Percentiles rank a stretch among this genome's conserved stretches.
phyloP scores from a whole-genome alignment of 345 rosid species.

The Lepidium sativum region DNA sequence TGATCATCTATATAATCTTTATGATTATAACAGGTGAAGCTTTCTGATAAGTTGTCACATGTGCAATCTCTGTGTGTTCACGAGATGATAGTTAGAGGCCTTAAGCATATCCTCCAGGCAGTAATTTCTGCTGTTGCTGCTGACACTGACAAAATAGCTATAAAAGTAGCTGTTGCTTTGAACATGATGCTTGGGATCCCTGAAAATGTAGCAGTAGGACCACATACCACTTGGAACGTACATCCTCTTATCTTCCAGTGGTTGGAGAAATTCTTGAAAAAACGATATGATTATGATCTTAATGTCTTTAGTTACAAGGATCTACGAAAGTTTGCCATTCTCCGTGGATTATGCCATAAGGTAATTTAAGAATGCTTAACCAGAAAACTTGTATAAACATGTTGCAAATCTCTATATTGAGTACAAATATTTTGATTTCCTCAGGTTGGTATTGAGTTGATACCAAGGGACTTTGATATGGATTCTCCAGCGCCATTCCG shows the following conservation, averaged over 20 bases:
- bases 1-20: conserved; percentile 13
- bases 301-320: conserved; percentile 71
- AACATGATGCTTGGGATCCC: conserved; percentile 92
- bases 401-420: background rate
- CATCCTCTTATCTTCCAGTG: conserved; percentile 81
- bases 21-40: conserved; percentile 60
- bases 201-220: conserved; percentile 33
- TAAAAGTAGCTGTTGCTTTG: conserved; percentile 69
- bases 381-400: background rate
- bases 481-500: conserved; percentile 82
- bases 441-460: conserved; percentile 95
- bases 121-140: conserved; percentile 62
- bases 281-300: conserved; percentile 88
- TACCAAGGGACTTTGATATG: conserved; percentile 94
- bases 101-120: conserved; percentile 84
- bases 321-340: conserved; percentile 78
- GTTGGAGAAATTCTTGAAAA: conserved; percentile 79
- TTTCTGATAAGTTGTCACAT: conserved; percentile 89
- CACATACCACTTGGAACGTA: conserved; percentile 36
- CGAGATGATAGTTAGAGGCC: conserved; percentile 96
- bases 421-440: background rate
- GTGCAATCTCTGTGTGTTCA: conserved; percentile 93
- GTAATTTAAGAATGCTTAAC: conserved; percentile 31
- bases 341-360: conserved; percentile 96
- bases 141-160: conserved; percentile 57